Percentiles rank a stretch among this genome's conserved stretches.
Evolutionary conservation across 768 basidiomycete species (phyloP).

Genomic region (Tylopilus cervinicoccineus): DNA sequence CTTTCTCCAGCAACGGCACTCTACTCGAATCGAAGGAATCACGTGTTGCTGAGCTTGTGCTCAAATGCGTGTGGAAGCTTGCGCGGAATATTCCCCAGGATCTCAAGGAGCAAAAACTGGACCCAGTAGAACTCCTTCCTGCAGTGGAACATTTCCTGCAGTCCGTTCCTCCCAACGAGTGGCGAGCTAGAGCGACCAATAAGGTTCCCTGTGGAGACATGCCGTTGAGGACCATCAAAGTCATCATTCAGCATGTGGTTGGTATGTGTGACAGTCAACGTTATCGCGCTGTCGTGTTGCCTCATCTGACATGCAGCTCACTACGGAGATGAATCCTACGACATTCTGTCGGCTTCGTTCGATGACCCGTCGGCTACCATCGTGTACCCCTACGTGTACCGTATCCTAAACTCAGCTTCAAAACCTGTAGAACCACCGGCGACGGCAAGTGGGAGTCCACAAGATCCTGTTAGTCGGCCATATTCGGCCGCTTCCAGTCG

Average conservation of each 20-base stretch:
- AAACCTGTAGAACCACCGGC: slow-evolving; percentile 36
- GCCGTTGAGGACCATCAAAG: slow-evolving; percentile 97
- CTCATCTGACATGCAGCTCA: slow-evolving; percentile 48
- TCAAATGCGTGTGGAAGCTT: slow-evolving; percentile 98
- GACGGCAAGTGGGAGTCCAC: slow-evolving; percentile 23
- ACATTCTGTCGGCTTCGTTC: slow-evolving; percentile 84
- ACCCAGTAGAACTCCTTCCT: slow-evolving; percentile 85
- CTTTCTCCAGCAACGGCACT: slow-evolving; percentile 75
- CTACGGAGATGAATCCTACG: slow-evolving; percentile 87
- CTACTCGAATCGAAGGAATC: slow-evolving; percentile 74
- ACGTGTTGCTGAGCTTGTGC: slow-evolving; percentile 86
- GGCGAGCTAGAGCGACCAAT: slow-evolving; percentile 87
- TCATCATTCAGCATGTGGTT: slow-evolving; percentile 95
- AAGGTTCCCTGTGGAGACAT: slow-evolving; percentile 95
- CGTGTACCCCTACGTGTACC: slow-evolving; percentile 92
- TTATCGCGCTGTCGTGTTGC: slow-evolving; percentile 8
- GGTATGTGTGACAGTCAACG: slow-evolving; percentile 51
- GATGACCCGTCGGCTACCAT: slow-evolving; percentile 98
- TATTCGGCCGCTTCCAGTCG: slow-evolving; percentile 61
- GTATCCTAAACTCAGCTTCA: slow-evolving; percentile 74
- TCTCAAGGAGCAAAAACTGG: slow-evolving; percentile 71
- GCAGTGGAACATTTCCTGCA: slow-evolving; percentile 94
- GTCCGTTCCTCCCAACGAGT: slow-evolving; percentile 92
- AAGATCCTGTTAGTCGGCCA: slow-evolving; percentile 41
- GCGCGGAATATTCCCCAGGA: slow-evolving; percentile 93